A percentile compares a stretch with the other conserved stretches of the same genome.
These are phyloP conservation scores for Juncus effusus DNA, from an alignment of 176 grass and related monocot genomes.

Conservation along the genomic window DNA sequence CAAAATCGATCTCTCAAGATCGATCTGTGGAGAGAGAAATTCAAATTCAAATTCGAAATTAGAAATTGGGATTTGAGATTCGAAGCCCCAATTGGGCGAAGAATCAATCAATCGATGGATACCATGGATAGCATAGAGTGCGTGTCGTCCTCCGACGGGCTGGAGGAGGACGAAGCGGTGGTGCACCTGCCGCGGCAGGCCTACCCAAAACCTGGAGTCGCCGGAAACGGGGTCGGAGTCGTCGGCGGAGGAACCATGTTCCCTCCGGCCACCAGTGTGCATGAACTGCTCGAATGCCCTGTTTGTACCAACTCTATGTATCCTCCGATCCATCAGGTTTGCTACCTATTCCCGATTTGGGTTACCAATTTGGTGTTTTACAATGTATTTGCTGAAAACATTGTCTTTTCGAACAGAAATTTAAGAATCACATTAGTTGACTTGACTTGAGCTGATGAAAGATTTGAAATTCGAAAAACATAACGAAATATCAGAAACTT, in stretches of 20 bases:
- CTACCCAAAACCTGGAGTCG: conserved; percentile 27
- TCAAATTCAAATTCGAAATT: neutral
- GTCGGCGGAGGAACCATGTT: conserved; percentile 1
- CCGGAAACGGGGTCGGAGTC: neutral
- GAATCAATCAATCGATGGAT: conserved; percentile 49
- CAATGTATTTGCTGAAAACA: neutral
- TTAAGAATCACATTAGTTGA: neutral
- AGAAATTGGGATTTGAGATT: too few relatives aligned
- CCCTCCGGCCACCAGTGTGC: conserved; percentile 51
- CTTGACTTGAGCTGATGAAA: neutral
- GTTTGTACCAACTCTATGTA: conserved; percentile 99
- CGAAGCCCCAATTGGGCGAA: neutral
- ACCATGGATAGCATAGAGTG: conserved; percentile 51
- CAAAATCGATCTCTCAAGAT: conserved; percentile 8
- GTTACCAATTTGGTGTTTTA: neutral
- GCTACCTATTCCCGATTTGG: neutral
- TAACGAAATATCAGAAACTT: neutral
- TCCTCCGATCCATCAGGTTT: conserved; percentile 92
- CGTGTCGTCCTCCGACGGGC: conserved; percentile 57
- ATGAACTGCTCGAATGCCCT: conserved; percentile 95
- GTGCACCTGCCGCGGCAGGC: conserved; percentile 26
- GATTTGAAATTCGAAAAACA: neutral
- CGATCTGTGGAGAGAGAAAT: neutral
- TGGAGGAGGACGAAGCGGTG: conserved; percentile 25
- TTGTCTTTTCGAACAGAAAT: neutral